Evolutionary conservation across 2,329 filamentous ascomycete genomes (phyloP), one percentile per base, ranked within the genome.

Genomic region (Curvularia sp.): DNA sequence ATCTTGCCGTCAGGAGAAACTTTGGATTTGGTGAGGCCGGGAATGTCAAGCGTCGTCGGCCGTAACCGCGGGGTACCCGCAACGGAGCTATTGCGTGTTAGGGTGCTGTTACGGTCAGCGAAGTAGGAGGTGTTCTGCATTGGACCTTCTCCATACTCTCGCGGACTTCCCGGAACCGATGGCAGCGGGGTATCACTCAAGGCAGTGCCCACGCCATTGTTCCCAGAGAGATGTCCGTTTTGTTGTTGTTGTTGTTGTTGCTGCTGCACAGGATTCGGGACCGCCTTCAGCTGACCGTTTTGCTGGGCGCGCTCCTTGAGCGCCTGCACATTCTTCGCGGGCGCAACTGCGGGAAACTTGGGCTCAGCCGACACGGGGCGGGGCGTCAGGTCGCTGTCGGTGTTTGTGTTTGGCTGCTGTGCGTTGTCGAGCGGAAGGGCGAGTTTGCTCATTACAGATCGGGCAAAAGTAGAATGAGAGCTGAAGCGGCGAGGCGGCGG

Each of bases 1-100:
- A 99, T 99, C 70, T 92, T 88, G 66, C 95, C 95, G 77, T 99
- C 95, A 8, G 95, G 95, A 1, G 95, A 99, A 48, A 96, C 92
- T 73, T 92, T 92, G 59, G 94, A 98, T 72, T 93, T 90, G 59
- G 95, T 99, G 82, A 99, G 88, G 65, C 95, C 95, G 56, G 95
- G 95, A 59, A 99, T 97, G 77, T 97, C 96, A 70, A 98, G 88
- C 13, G 95, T 97, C 15, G 95, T 98, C 9, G 95, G 93, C 77
- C 96, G 92, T 48, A 92, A 85, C 64, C 90, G 85, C 27, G 93
- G 93, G 5, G 93, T 96, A 25, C 88, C 87, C 49, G 83, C 84
- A 57, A 89, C 89, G 10, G 92, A 95, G 69, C 89, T 91, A 72
- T 90, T 89, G 72, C 90, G 82, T 60, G 88, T 77, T 1, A 89